Evolutionary conservation across 2,329 filamentous ascomycete genomes (phyloP), one percentile per base, ranked within the genome.

Genomic region (Pseudocercospora musae): DNA sequence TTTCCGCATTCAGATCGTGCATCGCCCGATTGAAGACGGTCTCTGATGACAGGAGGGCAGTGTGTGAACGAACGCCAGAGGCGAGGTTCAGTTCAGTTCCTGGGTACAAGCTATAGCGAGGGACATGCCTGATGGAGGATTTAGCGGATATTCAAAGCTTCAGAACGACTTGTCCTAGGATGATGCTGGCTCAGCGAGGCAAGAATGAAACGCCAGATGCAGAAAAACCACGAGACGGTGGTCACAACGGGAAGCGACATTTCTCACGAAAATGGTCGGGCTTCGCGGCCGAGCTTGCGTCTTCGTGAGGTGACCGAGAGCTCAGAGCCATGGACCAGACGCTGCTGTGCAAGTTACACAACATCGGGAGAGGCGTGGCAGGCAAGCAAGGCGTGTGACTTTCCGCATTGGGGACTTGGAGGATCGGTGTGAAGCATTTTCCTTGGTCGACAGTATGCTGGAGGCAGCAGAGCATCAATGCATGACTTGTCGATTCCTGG

Each of bases 291-390:
- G 57, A 21, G 55, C 46, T 50, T 29, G 25, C 59, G 59, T 52
- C 31, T 42, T 57, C 44, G 55, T 33, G 31, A 54, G 40, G 60
- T 58, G 60, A 62, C 55, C 33, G 49, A 33, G 13, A 37, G 25
- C 48, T 23, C 48, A 29, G 23, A 29, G 25, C 48, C 21, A 11
- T 42, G 42, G 29, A 57, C 55, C 33, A 44, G 31, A 46, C 33
- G 37, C 27, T 58, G 60, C 46, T 29, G 59, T 58, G 55, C 48
- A 33, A 50, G 60, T 62, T 44, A 56, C 60, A 62, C 60, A 27
- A 33, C 60, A 31, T 58, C 56, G 49, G 49, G 50, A 54, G 44
- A 54, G 50, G 33, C 37, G 53, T 56, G 53, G 53, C 37, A 52
- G 15, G 48, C 48, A 23, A 54, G 60, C 60, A 62, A 62, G 60